Conservation (phyloP, 257 asterid species). For the Cynanchum wilfordii region DNA sequence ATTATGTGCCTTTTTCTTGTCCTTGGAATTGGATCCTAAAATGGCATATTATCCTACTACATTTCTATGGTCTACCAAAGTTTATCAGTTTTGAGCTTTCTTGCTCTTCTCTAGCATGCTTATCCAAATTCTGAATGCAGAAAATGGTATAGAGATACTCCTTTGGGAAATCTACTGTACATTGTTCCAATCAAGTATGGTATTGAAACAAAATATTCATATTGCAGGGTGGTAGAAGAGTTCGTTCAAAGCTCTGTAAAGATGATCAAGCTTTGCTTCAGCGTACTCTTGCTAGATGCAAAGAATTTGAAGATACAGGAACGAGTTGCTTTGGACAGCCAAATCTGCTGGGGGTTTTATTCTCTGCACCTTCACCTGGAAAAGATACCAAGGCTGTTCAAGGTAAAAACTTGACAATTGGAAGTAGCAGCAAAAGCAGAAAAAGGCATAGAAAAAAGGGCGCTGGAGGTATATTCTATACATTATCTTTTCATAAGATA, state of each 20-base stretch:
- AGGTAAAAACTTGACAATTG: neutral
- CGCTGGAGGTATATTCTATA: neutral
- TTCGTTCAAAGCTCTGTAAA: neutral
- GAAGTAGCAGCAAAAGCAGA: neutral
- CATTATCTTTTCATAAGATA: neutral
- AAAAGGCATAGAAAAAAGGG: neutral
- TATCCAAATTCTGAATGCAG: neutral
- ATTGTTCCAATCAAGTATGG: too few species aligned
- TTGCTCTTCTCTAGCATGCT: neutral
- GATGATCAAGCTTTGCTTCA: neutral
- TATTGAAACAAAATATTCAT: neutral
- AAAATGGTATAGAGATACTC: too few species aligned
- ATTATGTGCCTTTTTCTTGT: neutral
- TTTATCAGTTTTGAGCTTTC: neutral
- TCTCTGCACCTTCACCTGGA: neutral
- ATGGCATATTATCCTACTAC: neutral
- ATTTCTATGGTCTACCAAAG: neutral
- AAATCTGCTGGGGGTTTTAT: neutral
- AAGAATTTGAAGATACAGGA: conserved; percentile 15
- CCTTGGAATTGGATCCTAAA: neutral
- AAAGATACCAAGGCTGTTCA: neutral
- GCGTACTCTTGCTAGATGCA: conserved; percentile 13
- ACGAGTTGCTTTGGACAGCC: conserved; percentile 14
- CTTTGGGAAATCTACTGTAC: too few species aligned
- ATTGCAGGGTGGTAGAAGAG: conserved; percentile 7